Evolutionary conservation across 1,284 basidiomycete genomes (phyloP).

Genomic region (Lentinus polychrous): DNA sequence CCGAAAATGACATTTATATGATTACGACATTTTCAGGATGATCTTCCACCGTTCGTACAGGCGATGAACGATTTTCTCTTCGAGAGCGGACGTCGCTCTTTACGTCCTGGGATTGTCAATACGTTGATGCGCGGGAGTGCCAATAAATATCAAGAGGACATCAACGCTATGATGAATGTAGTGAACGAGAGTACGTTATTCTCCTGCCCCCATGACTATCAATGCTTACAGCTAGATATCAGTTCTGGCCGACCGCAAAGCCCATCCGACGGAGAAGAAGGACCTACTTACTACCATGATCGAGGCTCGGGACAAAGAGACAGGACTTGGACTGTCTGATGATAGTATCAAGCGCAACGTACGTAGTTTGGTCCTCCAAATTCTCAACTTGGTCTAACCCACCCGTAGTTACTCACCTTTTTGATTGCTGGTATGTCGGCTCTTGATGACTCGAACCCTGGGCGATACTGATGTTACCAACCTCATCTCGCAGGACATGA

Average conservation of each 20-base stretch:
- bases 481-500: slow-evolving; percentile 30
- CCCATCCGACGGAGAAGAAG: slow-evolving; percentile 28
- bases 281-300: slow-evolving; percentile 40
- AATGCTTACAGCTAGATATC: not conserved
- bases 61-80: slow-evolving; percentile 36
- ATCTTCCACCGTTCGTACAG: slow-evolving; percentile 34
- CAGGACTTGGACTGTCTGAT: slow-evolving; percentile 33
- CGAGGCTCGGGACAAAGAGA: slow-evolving; percentile 34
- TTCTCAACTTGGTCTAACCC: not conserved
- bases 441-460: not conserved
- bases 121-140: slow-evolving; percentile 28
- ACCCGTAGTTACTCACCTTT: slow-evolving; percentile 37
- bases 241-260: slow-evolving; percentile 31
- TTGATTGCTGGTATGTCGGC: slow-evolving; percentile 35
- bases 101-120: slow-evolving; percentile 29
- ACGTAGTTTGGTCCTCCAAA: slow-evolving; percentile 4
- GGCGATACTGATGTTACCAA: too few species aligned
- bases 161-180: slow-evolving; percentile 30
- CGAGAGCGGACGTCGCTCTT: slow-evolving; percentile 29
- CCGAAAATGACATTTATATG: not conserved
- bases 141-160: slow-evolving; percentile 34
- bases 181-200: slow-evolving; percentile 30
- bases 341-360: slow-evolving; percentile 37
- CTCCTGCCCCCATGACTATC: not conserved
- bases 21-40: slow-evolving; percentile 16